Base-by-base conservation (phyloP, 2,329 filamentous ascomycete species). In the Stemphylium lycopersici region DNA sequence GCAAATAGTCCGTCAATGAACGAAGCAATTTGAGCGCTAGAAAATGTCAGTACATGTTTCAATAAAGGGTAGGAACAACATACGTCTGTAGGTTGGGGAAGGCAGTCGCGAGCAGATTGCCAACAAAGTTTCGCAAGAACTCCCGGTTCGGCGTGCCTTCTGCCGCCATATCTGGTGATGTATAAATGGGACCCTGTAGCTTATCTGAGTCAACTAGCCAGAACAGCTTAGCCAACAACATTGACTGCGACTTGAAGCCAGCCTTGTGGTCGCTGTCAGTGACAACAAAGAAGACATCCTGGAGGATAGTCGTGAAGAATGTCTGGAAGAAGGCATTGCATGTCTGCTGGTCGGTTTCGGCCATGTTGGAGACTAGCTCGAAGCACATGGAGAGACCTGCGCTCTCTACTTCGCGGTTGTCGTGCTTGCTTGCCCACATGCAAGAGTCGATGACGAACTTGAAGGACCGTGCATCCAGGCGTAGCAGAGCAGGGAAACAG, bases 361-460 rank as follows among this genome's bases (percentile, higher is more conserved):
- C 91, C 81, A 99, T 96, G 78, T 99, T 99, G 78, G 90, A 93
- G 74, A 99, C 93, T 62, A 99, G 83, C 79, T 99, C 95, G 64
- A 96, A 86, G 76, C 93, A 98, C 95, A 99, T 99, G 77, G 93
- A 95, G 57, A 99, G 86, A 56, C 95, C 95, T 34, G 95, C 96
- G 64, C 90, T 91, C 78, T 99, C 95, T 26, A 99, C 95, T 72
- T 97, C 92, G 56, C 95, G 90, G 79, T 99, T 99, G 80, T 99
- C 95, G 77, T 99, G 95, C 82, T 99, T 99, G 81, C 93, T 97
- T n/a, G 96, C 95, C 96, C 95, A 99, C 84, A 98, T 92, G 82
- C 96, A 99, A 32, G 93, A 96, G 76, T 99, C 95, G 64, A 99
- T 98, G 68, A 99, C 93, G 72, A 98, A 96, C 80, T 99, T 99